These are phyloP conservation scores for Pleoardoris graminearum DNA, from an alignment of 2,329 filamentous ascomycete species.

Conservation along the genomic window DNA sequence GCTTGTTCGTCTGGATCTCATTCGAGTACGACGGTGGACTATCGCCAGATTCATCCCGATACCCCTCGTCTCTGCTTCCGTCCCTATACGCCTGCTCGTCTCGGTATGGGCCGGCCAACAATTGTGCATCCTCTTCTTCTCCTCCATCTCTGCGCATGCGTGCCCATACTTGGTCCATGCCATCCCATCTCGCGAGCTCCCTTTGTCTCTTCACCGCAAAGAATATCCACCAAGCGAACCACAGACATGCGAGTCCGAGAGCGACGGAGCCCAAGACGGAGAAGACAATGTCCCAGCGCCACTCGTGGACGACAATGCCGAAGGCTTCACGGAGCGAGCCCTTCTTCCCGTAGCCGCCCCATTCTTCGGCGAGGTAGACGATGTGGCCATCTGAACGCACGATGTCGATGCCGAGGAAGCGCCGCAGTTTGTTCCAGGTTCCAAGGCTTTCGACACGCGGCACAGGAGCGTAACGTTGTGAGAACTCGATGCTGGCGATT, in stretches of 20 bases:
- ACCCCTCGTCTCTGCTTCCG: slow-evolving; percentile 20
- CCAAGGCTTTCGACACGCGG: slow-evolving; percentile 12
- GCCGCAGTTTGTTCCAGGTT: slow-evolving; percentile 23
- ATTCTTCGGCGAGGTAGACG: slow-evolving; percentile 33
- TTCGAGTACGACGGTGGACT: slow-evolving; percentile 11
- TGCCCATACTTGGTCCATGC: slow-evolving; percentile 40
- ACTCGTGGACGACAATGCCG: slow-evolving; percentile 31
- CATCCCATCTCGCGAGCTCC: slow-evolving; percentile 37
- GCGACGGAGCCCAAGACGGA: slow-evolving; percentile 22
- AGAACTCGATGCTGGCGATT: slow-evolving; percentile 30
- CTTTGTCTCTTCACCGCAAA: slow-evolving; percentile 28
- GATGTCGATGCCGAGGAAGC: slow-evolving; percentile 37
- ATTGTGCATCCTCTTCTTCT: slow-evolving; percentile 29
- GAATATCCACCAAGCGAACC: slow-evolving; percentile 24
- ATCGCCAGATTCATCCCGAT: slow-evolving; percentile 24
- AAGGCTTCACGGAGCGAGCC: slow-evolving; percentile 33
- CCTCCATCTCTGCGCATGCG: slow-evolving; percentile 26
- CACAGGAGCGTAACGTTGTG: slow-evolving; percentile 28
- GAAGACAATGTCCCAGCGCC: slow-evolving; percentile 28
- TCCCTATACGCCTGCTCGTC: slow-evolving; percentile 14
- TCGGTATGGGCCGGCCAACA: slow-evolving; percentile 28
- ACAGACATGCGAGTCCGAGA: slow-evolving; percentile 19
- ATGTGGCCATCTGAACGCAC: slow-evolving; percentile 29
- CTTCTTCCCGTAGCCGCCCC: slow-evolving; percentile 37
- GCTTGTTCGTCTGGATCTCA: slow-evolving; percentile 21